phyloP scores from a whole-genome alignment of 1,284 basidiomycete genomes.

The Naganishia sp. region DNA sequence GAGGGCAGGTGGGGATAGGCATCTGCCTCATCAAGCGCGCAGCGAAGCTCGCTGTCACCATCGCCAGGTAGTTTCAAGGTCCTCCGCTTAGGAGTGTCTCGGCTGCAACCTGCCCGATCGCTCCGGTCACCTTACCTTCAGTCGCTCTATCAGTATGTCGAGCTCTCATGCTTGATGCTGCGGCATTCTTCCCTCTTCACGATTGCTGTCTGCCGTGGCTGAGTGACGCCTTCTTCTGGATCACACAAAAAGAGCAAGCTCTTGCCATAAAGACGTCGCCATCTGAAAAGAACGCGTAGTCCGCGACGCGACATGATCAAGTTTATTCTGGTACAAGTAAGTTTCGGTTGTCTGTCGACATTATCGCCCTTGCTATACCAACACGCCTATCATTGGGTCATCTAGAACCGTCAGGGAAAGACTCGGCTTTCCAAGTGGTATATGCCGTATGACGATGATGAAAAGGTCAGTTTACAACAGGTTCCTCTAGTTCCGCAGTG shows the following conservation, averaged over 20 bases:
- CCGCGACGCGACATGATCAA: conserved; percentile 67
- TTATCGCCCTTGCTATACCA: not conserved
- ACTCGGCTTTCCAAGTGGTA: conserved; percentile 97
- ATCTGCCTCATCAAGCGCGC: too few species aligned
- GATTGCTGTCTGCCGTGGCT: too few species aligned
- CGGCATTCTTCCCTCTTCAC: too few species aligned
- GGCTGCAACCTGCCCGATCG: not conserved
- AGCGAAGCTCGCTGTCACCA: too few species aligned
- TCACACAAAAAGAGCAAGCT: too few species aligned
- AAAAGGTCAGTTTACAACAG: conserved; percentile 66
- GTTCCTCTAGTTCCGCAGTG: not conserved
- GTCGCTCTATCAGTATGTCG: too few species aligned
- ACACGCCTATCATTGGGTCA: not conserved
- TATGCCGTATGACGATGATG: conserved; percentile 90
- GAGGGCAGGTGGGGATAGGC: too few species aligned
- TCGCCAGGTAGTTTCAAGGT: too few species aligned
- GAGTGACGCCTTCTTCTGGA: too few species aligned
- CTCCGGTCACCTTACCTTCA: not conserved
- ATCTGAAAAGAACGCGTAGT: too few species aligned
- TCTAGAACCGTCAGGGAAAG: conserved; percentile 94
- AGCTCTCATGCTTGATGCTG: not conserved
- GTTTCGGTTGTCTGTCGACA: conserved; percentile 31
- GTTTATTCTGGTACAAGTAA: conserved; percentile 86
- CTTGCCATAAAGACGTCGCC: too few species aligned
- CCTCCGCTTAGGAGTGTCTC: not conserved